phyloP scores from a whole-genome alignment of 768 basidiomycete species.

The Amanita pseudoporphyria region DNA sequence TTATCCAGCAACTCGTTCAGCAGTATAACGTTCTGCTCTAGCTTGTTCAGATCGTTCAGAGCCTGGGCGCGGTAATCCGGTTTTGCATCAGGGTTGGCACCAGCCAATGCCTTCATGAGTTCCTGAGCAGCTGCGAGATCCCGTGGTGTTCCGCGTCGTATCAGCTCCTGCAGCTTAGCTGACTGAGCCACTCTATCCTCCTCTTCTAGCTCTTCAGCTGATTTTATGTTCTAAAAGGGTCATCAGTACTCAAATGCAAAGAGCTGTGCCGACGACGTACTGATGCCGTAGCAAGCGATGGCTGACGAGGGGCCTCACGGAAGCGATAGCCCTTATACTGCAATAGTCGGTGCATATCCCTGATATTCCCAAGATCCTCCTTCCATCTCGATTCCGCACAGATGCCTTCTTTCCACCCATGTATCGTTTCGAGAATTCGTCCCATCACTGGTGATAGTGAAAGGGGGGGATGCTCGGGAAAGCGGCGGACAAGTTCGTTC shows the following conservation, averaged over 20 bases:
- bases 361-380: constrained; percentile 92
- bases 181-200: constrained; percentile 94
- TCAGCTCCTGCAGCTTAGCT: constrained; percentile 97
- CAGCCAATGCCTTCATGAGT: constrained; percentile 91
- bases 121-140: constrained; percentile 95
- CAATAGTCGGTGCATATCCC: constrained; percentile 94
- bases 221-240: constrained; percentile 67
- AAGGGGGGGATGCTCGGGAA: constrained; percentile 94
- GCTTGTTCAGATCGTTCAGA: constrained; percentile 81
- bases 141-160: constrained; percentile 89
- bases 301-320: constrained; percentile 37
- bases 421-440: constrained; percentile 85
- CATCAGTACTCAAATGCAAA: background rate
- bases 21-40: constrained; percentile 92
- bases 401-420: constrained; percentile 91
- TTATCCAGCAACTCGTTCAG: constrained; percentile 97
- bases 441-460: constrained; percentile 95
- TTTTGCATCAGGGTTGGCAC: constrained; percentile 90
- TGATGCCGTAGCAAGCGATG: constrained; percentile 27
- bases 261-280: constrained; percentile 22
- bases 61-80: constrained; percentile 92
- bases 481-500: constrained; percentile 95
- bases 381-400: constrained; percentile 86
- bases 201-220: constrained; percentile 90
- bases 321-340: constrained; percentile 90